Conservation (phyloP, 2,329 filamentous ascomycete species). For the Microsporum ferrugineum region DNA sequence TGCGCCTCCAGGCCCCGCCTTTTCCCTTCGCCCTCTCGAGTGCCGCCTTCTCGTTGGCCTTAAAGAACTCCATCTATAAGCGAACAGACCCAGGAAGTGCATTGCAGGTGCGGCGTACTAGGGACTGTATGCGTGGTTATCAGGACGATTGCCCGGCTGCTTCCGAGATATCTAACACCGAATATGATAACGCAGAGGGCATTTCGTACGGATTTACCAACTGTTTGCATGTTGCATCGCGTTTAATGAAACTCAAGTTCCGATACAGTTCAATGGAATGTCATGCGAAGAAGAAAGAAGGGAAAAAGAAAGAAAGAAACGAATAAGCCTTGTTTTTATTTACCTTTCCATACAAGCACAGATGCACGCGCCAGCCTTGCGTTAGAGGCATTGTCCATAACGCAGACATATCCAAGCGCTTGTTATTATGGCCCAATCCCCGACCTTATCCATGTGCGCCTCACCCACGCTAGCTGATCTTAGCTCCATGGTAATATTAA, state of each 20-base stretch:
- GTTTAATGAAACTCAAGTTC: not conserved
- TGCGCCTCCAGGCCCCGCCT: not conserved
- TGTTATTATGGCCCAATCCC: not conserved
- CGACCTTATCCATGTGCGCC: not conserved
- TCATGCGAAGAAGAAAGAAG: not conserved
- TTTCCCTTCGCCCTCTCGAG: not conserved
- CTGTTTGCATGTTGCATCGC: not conserved
- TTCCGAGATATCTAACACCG: not conserved
- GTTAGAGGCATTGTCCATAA: not conserved
- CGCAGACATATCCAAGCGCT: not conserved
- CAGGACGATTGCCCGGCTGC: not conserved
- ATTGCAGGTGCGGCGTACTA: not conserved
- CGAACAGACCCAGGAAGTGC: not conserved
- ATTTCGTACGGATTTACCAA: not conserved
- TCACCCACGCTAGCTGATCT: not conserved
- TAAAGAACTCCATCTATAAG: not conserved
- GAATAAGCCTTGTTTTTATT: not conserved
- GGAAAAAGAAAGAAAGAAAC: not conserved
- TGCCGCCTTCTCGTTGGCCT: not conserved
- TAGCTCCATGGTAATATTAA: not conserved
- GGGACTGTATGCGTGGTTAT: not conserved
- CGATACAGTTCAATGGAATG: conserved; percentile 1
- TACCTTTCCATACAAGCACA: not conserved
- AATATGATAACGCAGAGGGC: not conserved
- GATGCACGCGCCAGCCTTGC: not conserved